phyloP scores from a whole-genome alignment of 2,329 filamentous ascomycete species.

The Amesomyces nigricolor region DNA sequence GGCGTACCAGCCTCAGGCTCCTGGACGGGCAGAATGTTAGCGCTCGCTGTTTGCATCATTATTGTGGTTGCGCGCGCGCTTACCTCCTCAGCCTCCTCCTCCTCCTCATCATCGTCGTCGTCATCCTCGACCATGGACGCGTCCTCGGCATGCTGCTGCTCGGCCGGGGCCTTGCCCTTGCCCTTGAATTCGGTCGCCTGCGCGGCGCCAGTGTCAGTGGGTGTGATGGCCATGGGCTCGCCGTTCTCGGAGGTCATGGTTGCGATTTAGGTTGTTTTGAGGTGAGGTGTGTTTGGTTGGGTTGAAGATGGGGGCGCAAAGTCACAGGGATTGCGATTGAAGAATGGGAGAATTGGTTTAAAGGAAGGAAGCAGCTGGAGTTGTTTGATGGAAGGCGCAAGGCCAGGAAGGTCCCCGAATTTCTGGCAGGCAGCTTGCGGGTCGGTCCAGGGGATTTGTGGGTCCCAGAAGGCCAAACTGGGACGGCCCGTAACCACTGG shows the following conservation, averaged over 20 bases:
- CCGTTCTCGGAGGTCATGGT: constrained; percentile 45
- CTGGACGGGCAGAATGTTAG: constrained; percentile 26
- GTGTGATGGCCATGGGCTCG: constrained; percentile 37
- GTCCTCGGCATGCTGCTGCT: constrained; percentile 48
- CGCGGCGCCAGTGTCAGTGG: constrained; percentile 27
- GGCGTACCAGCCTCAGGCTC: constrained; percentile 31
- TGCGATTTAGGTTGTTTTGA: constrained; percentile 20
- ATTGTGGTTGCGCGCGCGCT: constrained; percentile 9
- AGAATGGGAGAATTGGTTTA: constrained; percentile 4
- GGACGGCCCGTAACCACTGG: constrained; percentile 22
- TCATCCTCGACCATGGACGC: constrained; percentile 70
- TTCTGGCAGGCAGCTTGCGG: constrained; percentile 7
- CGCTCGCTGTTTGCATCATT: neutral
- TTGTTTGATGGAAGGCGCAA: constrained; percentile 9
- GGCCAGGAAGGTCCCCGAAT: constrained; percentile 13
- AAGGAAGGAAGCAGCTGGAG: constrained; percentile 1
- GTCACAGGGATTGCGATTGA: neutral
- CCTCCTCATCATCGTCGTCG: constrained; percentile 66
- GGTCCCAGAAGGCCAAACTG: constrained; percentile 12
- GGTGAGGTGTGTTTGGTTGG: neutral
- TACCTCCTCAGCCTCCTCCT: constrained; percentile 37
- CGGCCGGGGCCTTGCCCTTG: constrained; percentile 73
- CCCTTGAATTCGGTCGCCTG: constrained; percentile 54
- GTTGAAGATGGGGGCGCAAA: neutral
- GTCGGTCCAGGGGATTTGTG: constrained; percentile 17